phyloP scores from a whole-genome alignment of 164 flowering plant species.

The Aristolochia contorta region DNA sequence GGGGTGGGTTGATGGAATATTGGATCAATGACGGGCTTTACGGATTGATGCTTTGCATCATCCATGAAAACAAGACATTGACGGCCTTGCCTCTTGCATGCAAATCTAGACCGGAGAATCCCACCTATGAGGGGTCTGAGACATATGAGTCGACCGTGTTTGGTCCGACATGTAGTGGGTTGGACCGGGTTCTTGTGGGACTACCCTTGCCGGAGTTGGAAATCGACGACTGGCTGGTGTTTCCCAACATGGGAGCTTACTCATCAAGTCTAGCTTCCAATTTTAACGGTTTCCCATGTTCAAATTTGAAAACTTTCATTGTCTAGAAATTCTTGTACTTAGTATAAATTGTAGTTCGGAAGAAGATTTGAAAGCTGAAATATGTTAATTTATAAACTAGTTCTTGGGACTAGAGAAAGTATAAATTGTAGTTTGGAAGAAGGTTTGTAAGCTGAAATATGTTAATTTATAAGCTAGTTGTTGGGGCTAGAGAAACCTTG shows the following conservation, averaged over 20 bases:
- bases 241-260: conserved; percentile 14
- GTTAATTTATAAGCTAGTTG: too few relatives aligned
- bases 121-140: background rate
- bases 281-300: conserved; percentile 8
- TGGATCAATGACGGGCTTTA: conserved; percentile 15
- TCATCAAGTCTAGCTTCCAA: conserved; percentile 2
- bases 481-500: too few relatives aligned
- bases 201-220: conserved; percentile 8
- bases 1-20: conserved; percentile 5
- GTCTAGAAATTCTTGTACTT: too few relatives aligned
- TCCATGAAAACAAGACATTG: background rate
- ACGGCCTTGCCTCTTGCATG: background rate
- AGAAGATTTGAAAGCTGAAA: too few relatives aligned
- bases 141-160: conserved; percentile 13
- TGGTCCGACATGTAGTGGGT: conserved; percentile 10
- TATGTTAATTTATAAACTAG: too few relatives aligned
- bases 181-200: conserved; percentile 5
- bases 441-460: too few relatives aligned
- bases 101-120: background rate
- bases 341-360: too few relatives aligned
- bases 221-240: conserved; percentile 7
- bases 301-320: background rate
- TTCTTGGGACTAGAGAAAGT: too few relatives aligned
- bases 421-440: too few relatives aligned
- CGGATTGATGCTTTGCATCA: conserved; percentile 6